Base-by-base conservation (phyloP, 768 basidiomycete species). In the Trametes punicea region DNA sequence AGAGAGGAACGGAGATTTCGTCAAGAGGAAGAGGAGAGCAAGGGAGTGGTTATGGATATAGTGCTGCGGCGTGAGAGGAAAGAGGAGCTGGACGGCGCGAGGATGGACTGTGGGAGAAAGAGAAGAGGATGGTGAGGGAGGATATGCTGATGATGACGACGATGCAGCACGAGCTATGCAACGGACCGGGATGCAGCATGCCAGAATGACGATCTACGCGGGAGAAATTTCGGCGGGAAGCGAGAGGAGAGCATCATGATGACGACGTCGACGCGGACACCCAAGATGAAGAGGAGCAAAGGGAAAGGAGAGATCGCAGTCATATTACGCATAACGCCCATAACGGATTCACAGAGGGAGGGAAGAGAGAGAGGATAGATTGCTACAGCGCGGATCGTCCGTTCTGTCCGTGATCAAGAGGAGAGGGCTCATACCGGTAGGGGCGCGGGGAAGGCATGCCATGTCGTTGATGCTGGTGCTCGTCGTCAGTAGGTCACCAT, bases 401-500 rank as follows among this genome's bases (percentile, higher is more conserved):
- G 56, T 57, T 55, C 54, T 57, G 56, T 55, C 57, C 58, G 62
- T 60, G 51, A 50, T 44, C 55, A 51, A 39, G 57, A 51, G 55
- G 52, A 29, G 46, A 30, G 20, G 33, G 45, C 40, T 52, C 44
- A 60, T 39, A 48, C 51, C 57, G 21, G 57, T 38, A 36, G 51
- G 46, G 47, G 39, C 18, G 51, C 27, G 46, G 48, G 51, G 50
- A 30, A 45, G 52, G 48, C 41, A 31, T 48, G 55, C 42, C 13
- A 46, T 45, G 55, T 50, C 51, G 44, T 39, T 47, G 46, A 36
- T 18, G 52, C 38, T 51, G 51, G 55, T 51, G 39, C 57, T 45
- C 58, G 46, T 57, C 61, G 50, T 63, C 53, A 71, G 56, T 65
- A 72, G 23, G 70, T 67, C 46, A 70, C 69, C 73, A 73, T 76